Conservation (phyloP, 768 basidiomycete genomes). For the Tricholoma bakamatsutake region DNA sequence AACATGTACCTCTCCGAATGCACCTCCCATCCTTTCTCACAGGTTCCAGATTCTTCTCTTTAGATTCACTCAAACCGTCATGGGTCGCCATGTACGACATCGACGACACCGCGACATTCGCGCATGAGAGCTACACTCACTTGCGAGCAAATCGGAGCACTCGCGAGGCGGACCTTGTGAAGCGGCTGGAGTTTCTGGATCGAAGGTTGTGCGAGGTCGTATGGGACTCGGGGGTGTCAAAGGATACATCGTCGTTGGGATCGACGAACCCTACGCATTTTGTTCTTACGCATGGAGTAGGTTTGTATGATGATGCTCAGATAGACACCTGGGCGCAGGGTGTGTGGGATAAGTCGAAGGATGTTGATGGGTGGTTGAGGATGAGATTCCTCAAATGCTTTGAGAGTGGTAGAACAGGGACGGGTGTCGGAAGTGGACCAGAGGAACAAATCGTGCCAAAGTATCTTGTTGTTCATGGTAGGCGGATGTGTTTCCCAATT, state of each 20-base stretch:
- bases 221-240: conserved; percentile 27
- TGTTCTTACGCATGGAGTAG: conserved; percentile 28
- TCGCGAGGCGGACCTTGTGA: conserved; percentile 36
- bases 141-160: conserved; percentile 38
- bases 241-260: conserved; percentile 26
- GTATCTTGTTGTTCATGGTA: conserved; percentile 39
- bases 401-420: conserved; percentile 34
- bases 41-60: conserved; percentile 38
- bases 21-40: conserved; percentile 40
- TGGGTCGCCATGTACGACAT: conserved; percentile 51
- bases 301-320: conserved; percentile 8
- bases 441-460: conserved; percentile 28
- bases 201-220: conserved; percentile 34
- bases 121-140: conserved; percentile 36
- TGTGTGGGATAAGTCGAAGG: conserved; percentile 12
- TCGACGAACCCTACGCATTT: conserved; percentile 23
- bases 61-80: conserved; percentile 28
- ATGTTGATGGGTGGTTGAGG: conserved; percentile 31
- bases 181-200: conserved; percentile 37
- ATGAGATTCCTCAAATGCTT: conserved; percentile 33
- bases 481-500: conserved; percentile 2
- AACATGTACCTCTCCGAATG: conserved; percentile 47
- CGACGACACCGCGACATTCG: conserved; percentile 34
- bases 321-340: conserved; percentile 21
- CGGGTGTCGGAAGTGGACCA: conserved; percentile 15